Evolutionary conservation across 169 alveolate genomes (phyloP), one percentile per base, ranked within the genome.

Genomic region (Besnoitia besnoiti): DNA sequence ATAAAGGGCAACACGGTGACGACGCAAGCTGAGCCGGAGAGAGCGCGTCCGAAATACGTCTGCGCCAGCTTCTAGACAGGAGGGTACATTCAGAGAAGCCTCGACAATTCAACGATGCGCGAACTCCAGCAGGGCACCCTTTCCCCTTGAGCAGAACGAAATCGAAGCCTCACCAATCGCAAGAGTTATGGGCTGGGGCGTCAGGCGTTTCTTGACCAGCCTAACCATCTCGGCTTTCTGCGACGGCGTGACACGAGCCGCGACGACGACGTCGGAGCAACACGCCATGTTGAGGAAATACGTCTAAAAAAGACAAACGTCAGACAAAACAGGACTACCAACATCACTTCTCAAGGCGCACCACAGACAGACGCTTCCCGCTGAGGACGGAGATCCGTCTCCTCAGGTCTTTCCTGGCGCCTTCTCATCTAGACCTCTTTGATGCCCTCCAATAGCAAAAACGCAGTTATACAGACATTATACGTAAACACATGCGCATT

Each of bases 191-290:
- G 93, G 93, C n/a, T 90, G 90, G 5, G 93, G 93, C 1, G 85
- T 90, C 39, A 90, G 75, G 12, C 93, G 73, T 75, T 59, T 77
- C 90, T 90, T 90, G 47, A 90, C 90, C 84, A 90, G 73, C 42
- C 93, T 89, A 27, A 89, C 99, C 92, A 98, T 98, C 96, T 97
- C 97, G 55, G 99, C 98, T 94, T 99, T 99, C 95, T 99, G 98
- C 85, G 97, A 97, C 7, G 99, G 99, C 0, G 99, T 97, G 33
- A 98, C 99, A 91, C 99, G 97, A 79, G 99, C 98, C 75, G 99
- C 99, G 55, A 99, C 96, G 55, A 99, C 99, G 49, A 96, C 95
- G 55, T 95, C 88, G 95, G 97, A 46, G 61, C 93, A 93, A 44
- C 95, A 95, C 59, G 94, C 95, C 88, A 95, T 95, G 91, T 92